Evolutionary conservation across 1,284 basidiomycete species (phyloP), one percentile per base, ranked within the genome.

Genomic region (Moniliella sp.): DNA sequence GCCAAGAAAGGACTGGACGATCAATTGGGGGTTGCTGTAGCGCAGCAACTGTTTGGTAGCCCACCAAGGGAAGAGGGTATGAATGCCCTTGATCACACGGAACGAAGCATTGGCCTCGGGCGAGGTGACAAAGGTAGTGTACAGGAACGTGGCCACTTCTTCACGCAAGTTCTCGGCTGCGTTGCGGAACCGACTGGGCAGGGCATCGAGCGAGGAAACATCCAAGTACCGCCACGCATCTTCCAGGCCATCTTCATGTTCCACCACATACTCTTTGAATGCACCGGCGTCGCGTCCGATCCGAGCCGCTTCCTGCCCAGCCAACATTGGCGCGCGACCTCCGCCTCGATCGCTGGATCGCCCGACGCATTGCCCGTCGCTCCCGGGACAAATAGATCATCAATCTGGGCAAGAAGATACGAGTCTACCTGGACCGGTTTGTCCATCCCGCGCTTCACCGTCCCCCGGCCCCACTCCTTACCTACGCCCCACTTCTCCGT

Each of bases 1-100:
- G 19, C 42, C 41, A 12, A 59, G 40, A 13, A 59, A 45, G 12
- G 45, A 45, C 5, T 48, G 45, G 23, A 59, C 50, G 50, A 59
- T 50, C 9, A 38, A 44, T 39, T 54, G 43, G 17, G 54, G 54
- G 27, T 57, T 59, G 18, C 54, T 48, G 12, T 46, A 44, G 33
- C 21, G 27, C 2, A 36, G 35, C n/a, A 36, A n/a, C 29, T 36
- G 35, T n/a, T 27, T 18, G 11, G 33, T 21, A 1, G 26, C 35
- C 35, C 35, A 36, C 15, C 27, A 36, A 13, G 35, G 35, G 15
- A 35, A 36, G 15, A 36, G 21, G 21, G 8, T n/a, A 23, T 57
- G 54, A 27, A 51, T 46, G 14, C 47, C 44, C 33, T 43, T 50
- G 32, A 57, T 37, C 38, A 56, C 40, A 33, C 43, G 41, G 46